Base-by-base conservation (phyloP, 495 filamentous ascomycete species). In the Tricharina praecox region DNA sequence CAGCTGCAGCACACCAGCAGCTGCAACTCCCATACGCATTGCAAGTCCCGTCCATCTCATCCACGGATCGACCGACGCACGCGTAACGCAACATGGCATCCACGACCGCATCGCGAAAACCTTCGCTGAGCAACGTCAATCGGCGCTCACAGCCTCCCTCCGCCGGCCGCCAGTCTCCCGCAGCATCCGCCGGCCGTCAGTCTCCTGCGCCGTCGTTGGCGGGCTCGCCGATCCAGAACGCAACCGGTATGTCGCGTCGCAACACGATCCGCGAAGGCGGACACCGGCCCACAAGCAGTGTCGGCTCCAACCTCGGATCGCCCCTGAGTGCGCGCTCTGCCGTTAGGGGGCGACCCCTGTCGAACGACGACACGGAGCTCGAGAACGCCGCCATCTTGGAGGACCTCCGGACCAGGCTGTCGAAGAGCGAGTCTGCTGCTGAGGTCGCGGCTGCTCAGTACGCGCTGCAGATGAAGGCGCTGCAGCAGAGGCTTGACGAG, bases 401-500 rank as follows among this genome's bases (percentile, higher is more conserved):
- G 35, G 90, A 97, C 50, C 63, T 96, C 34, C 83, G 82, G 55
- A 76, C 77, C 45, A 72, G 85, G 30, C 67, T 95, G 33, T 74
- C 79, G 55, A 85, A 82, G 60, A 79, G 84, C 9, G 86, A 95
- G 62, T 71, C 63, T 3, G 71, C 73, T 13, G 80, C 85, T 11
- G 87, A 95, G 62, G 71, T 64, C 3, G 71, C 74, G 15, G 80
- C 81, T 8, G 85, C 92, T 53, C 77, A 90, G 51, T 81, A 79
- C 56, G 77, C 77, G 63, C 85, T 84, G 54, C 84, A 96, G 63
- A 66, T 79, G 20, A 82, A 85, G 49, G 77, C 92, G 9, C 62
- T 96, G 25, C 85, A 95, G 66, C 75, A 78, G 55, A 76, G 81
- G 51, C 72, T 96, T 1, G 85, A 95, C 53, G 90, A 97, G 53